Base-by-base conservation (phyloP, 2,329 filamentous ascomycete genomes). In the Arthrobotrys megalospora region DNA sequence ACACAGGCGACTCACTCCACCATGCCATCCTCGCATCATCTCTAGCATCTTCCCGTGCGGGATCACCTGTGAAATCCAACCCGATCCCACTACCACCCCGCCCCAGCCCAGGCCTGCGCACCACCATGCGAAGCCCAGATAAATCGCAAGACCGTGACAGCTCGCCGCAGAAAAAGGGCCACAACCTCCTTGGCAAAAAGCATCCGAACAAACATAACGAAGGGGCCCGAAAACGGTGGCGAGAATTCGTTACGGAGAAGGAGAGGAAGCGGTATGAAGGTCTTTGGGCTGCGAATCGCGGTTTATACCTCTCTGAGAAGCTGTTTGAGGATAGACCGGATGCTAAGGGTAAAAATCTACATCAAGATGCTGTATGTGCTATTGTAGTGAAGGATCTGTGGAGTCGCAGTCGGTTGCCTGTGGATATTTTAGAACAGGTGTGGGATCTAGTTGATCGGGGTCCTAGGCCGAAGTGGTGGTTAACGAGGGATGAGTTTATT, bases 241-340 rank as follows among this genome's bases (percentile, higher is more conserved):
- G 92, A 48, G 92, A 94, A 80, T 87, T 90, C 78, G 89, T 96
- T 48, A 92, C 91, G 0, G 88, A 89, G 58, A 86, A 89, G 4
- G 92, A 96, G 82, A 87, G 91, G n/a, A 92, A 92, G 82, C 88
- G 93, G 0, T 96, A 96, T 83, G 93, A 95, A 83, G 93, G 91
- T 1, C 88, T 96, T 0, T 96, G 92, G 92, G 93, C 93, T 0
- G 93, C 92, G 48, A 96, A 96, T 81, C 89, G 90, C 60, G 92
- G 92, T 0, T 75, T 90, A 79, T 69, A 79, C 52, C 66, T 77
- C 11, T 53, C 58, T 3, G 83, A 10, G 34, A 79, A 53, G 43
- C 80, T 66, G 79, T 82, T 83, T 63, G 82, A 81, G 7, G 52
- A 67, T 0, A 73, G 79, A 45, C 81, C 82, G 55, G 71, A 75